Percentiles rank a stretch among this genome's conserved stretches.
Evolutionary conservation across 75 land plant genomes (phyloP).

Genomic region (Sequoia sempervirens): DNA sequence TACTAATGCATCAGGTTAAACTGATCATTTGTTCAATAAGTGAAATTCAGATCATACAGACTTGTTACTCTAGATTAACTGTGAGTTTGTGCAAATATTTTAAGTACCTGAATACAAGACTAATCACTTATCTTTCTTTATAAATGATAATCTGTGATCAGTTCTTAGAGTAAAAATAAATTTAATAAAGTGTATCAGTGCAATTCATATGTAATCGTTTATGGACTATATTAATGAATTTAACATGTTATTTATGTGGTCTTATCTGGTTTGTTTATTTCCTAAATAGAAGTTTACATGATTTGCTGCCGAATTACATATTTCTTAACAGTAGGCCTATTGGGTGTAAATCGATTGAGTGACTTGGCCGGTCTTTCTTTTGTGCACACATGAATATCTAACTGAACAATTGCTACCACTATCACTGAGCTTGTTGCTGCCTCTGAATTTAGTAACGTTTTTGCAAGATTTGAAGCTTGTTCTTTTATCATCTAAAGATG

Average conservation of each 20-base stretch:
- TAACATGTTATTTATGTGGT: neutral
- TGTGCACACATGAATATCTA: neutral
- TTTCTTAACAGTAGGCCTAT: neutral
- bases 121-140: neutral
- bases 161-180: neutral
- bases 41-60: neutral
- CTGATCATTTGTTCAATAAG: conserved; percentile 2
- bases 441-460: neutral
- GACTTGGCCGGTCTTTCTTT: neutral
- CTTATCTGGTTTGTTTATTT: neutral
- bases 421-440: neutral
- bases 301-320: neutral
- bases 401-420: neutral
- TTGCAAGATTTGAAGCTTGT: neutral
- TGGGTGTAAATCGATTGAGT: neutral
- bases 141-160: neutral
- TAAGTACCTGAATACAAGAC: neutral
- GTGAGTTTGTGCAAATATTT: neutral
- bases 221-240: neutral
- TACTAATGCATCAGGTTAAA: neutral
- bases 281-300: neutral
- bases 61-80: neutral
- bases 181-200: neutral
- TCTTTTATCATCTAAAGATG: neutral
- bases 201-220: neutral